Evolutionary conservation across 495 filamentous ascomycete genomes (phyloP).

Genomic region (Hypoxylon fragiforme): DNA sequence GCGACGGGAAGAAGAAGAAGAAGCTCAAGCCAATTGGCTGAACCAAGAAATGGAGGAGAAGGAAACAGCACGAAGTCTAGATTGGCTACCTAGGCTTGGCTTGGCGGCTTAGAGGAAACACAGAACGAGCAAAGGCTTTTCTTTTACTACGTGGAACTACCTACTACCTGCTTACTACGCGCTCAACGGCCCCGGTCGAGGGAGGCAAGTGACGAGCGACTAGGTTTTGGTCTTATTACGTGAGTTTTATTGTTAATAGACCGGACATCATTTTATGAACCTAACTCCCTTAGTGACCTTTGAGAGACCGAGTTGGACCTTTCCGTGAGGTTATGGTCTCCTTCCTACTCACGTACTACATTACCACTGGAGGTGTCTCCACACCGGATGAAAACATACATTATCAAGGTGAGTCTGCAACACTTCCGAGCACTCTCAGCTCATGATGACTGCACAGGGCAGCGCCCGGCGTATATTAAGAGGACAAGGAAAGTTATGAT

Average conservation of each 20-base stretch:
- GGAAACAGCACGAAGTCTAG: no score
- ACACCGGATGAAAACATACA: not conserved
- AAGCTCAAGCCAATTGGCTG: slow-evolving; percentile 68
- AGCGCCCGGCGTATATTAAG: slow-evolving; percentile 4
- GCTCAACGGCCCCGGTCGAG: slow-evolving; percentile 2
- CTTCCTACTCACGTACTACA: not conserved
- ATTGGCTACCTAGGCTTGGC: no score
- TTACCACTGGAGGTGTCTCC: not conserved
- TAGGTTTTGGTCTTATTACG: slow-evolving; percentile 23
- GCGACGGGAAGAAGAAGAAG: slow-evolving; percentile 88
- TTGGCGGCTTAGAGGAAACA: no score
- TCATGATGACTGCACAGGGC: slow-evolving; percentile 25
- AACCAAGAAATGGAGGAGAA: no score
- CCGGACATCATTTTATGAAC: slow-evolving; percentile 34
- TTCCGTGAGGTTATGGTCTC: not conserved
- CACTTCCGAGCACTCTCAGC: not conserved
- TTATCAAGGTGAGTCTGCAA: slow-evolving; percentile 25
- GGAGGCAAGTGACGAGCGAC: slow-evolving; percentile 3
- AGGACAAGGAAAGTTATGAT: not conserved
- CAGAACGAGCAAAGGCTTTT: no score
- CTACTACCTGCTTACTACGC: not conserved
- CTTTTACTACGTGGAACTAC: no score
- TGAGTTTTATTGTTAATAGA: slow-evolving; percentile 42
- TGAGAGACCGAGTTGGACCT: slow-evolving; percentile 17
- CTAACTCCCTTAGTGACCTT: slow-evolving; percentile 42